Evolutionary conservation across 768 basidiomycete species (phyloP), one percentile per base, ranked within the genome.

Genomic region (Daedaleopsis sinensis): DNA sequence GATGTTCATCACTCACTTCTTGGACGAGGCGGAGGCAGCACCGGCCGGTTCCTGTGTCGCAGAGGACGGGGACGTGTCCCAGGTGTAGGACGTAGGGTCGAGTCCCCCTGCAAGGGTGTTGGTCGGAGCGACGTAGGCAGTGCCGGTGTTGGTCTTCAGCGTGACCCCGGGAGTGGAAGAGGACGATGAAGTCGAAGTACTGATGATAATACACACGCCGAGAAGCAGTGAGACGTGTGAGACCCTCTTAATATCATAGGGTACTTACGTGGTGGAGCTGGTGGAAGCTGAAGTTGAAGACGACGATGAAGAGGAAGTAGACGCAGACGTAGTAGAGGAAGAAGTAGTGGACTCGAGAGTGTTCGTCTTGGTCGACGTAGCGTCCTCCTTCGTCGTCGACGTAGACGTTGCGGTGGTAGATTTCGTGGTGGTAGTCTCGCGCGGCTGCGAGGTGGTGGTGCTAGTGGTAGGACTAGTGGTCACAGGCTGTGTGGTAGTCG

Each of bases 111-210:
- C 56, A 18, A 32, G 60, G 52, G 66, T 50, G 56, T 53, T 63
- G 18, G 60, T n/a, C 36, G 21, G 27, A 8, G 50, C 65, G 27
- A 38, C 47, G 7, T 55, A 24, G 1, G 52, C 37, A 15, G 59
- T 58, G 35, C 57, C 48, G 5, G 59, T 55, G 19, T 52, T 36
- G 48, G 11, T 53, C 16, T n/a, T n/a, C 24, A 35, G 24, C 21
- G 58, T 48, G 35, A 50, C 23, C 21, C 48, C 51, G 18, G 65
- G 55, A 13, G 70, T 57, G 16, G 61, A 55, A 13, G 50, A 46
- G n/a, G 59, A 43, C 3, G 65, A 43, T 4, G 65, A 58, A 19
- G 62, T 56, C 36, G 65, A 58, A 19, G 67, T 59, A 36, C 63
- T 63, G 32, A 13, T 27, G 19, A 38, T 15, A 32, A 38, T 15